Evolutionary conservation across 2,329 filamentous ascomycete genomes (phyloP).

Genomic region (Colletotrichum coccodes): DNA sequence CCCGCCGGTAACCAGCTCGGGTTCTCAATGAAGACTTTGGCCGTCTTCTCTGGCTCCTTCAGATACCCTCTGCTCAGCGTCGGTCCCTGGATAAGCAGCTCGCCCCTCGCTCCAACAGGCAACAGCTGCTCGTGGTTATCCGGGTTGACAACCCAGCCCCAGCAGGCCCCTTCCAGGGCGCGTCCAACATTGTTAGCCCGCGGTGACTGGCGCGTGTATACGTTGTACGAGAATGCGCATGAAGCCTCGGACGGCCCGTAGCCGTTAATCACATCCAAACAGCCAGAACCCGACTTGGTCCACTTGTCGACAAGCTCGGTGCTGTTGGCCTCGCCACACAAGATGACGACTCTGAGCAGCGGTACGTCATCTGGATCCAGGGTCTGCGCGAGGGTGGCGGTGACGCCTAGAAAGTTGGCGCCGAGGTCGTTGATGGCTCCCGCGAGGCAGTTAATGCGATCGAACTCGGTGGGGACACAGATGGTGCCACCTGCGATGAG

Average conservation of each 20-base stretch:
- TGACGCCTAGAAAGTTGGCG: constrained; percentile 64
- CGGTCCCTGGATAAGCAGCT: constrained; percentile 69
- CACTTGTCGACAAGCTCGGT: constrained; percentile 54
- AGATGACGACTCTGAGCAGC: constrained; percentile 42
- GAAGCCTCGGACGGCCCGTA: constrained; percentile 63
- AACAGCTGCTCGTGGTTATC: constrained; percentile 60
- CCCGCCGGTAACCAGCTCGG: constrained; percentile 44
- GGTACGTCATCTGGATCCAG: constrained; percentile 49
- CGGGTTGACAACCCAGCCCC: constrained; percentile 59
- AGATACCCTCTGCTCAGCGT: constrained; percentile 61
- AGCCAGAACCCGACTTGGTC: constrained; percentile 40
- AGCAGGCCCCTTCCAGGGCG: constrained; percentile 58
- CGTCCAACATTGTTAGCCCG: constrained; percentile 57
- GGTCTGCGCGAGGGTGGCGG: constrained; percentile 63
- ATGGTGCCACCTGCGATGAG: constrained; percentile 67
- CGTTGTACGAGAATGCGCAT: constrained; percentile 53
- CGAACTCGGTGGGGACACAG: constrained; percentile 63
- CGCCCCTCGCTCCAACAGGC: constrained; percentile 64
- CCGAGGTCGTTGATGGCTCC: constrained; percentile 60
- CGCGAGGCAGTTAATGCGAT: constrained; percentile 60
- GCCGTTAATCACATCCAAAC: constrained; percentile 51
- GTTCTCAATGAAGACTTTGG: constrained; percentile 54
- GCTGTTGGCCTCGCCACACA: constrained; percentile 60
- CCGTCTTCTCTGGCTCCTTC: constrained; percentile 55
- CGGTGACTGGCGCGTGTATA: constrained; percentile 39